phyloP scores from a whole-genome alignment of 352 stramenopile species.

The Phytopythium boreale region DNA sequence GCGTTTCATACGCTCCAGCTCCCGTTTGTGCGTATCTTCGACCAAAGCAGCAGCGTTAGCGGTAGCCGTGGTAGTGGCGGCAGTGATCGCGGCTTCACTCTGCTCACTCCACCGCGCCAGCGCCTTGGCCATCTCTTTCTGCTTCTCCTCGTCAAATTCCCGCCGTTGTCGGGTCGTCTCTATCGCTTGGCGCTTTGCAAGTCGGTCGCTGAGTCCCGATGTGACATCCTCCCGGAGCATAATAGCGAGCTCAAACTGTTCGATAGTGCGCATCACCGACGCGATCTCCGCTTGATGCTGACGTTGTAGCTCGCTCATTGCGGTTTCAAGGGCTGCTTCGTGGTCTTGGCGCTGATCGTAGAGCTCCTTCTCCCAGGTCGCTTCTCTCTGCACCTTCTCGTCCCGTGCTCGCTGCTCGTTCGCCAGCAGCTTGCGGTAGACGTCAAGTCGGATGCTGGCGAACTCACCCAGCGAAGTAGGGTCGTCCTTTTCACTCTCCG shows the following conservation, averaged over 20 bases:
- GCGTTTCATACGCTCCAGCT: background rate
- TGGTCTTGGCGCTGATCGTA: background rate
- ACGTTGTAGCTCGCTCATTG: background rate
- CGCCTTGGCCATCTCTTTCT: slow-evolving; percentile 2
- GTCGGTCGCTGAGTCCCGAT: background rate
- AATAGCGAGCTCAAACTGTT: background rate
- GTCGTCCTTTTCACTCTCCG: background rate
- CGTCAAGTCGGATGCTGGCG: background rate
- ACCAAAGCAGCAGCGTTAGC: background rate
- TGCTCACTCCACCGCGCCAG: slow-evolving; percentile 1
- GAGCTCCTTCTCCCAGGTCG: background rate
- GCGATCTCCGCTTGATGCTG: background rate
- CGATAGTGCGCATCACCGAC: background rate
- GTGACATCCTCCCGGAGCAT: background rate
- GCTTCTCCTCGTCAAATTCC: background rate
- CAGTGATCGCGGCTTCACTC: background rate
- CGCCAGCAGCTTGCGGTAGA: slow-evolving; percentile 7
- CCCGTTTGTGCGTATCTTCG: background rate
- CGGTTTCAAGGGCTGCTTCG: background rate
- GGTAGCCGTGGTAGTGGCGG: background rate
- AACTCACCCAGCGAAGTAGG: background rate
- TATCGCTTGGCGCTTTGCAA: background rate
- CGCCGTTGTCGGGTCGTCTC: background rate
- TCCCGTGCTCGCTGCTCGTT: slow-evolving; percentile 7
- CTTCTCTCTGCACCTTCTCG: background rate